Base-by-base conservation (phyloP, 768 basidiomycete species). In the Macrolepiota albuminosa region DNA sequence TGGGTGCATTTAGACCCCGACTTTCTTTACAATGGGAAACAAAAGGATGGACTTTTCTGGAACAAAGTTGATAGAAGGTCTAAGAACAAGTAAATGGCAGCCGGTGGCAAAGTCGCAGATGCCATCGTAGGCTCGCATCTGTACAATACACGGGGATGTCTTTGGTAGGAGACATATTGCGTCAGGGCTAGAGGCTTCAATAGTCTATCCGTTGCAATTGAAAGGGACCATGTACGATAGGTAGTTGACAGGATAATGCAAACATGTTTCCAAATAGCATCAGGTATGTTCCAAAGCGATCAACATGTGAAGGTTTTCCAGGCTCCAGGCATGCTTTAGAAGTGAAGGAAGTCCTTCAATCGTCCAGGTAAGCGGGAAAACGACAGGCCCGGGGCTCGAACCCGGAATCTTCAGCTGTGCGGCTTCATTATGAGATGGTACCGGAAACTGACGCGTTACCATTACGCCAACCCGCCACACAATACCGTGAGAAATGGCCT, bases 341-440 rank as follows among this genome's bases (percentile, higher is more conserved):
- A 29, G 29, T 29, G 29, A 29, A 29, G 29, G 0, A 29, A 29
- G 29, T 29, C 3, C 4, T 29, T 29, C 29, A 29, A 1, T 2
- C 29, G 29, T 29, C 29, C 29, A 18, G 37, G 37, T 6, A 16
- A 6, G 39, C 24, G 4, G 7, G 4, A 59, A 66, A 58, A 59
- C 61, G 60, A 64, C 58, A 61, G 63, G 61, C 64, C 63, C 57
- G 61, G 58, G 59, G 59, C 61, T 74, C 75, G 75, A 75, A 74
- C 74, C 73, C 75, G 75, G 62, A 63, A 62, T 63, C 64, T 63
- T 56, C 60, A 64, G 65, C 65, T 66, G 24, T 18, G 13, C 29
- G 29, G 29, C 29, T 29, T 29, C 29, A 29, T 29, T 29, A 29
- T 29, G 29, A 29, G 29, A 29, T 21, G 14, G 11, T 2, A 47